These are phyloP conservation scores for Termitomyces sp. DNA, from an alignment of 768 basidiomycete species.

Conservation along the genomic window DNA sequence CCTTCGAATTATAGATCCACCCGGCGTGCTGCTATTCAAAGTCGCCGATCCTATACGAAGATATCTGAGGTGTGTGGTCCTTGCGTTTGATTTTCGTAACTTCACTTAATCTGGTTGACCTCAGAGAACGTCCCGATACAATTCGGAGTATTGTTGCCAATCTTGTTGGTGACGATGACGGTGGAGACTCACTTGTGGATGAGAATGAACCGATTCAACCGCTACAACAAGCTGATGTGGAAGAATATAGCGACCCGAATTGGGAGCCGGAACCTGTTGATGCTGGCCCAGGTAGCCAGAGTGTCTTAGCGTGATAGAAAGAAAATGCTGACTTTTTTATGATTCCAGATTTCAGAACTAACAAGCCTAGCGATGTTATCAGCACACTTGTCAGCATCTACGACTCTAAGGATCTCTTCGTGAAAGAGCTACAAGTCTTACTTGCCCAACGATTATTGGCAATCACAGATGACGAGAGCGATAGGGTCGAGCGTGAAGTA, in stretches of 20 bases:
- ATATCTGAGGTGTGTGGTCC: conserved; percentile 67
- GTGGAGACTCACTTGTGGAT: conserved; percentile 78
- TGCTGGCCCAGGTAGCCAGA: conserved; percentile 79
- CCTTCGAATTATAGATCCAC: conserved; percentile 86
- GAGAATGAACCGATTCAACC: conserved; percentile 81
- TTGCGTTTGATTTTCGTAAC: not conserved
- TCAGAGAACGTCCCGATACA: conserved; percentile 84
- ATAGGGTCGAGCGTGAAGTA: conserved; percentile 73
- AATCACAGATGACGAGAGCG: conserved; percentile 76
- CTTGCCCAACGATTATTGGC: conserved; percentile 84
- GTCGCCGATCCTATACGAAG: conserved; percentile 90
- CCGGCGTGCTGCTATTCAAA: conserved; percentile 88
- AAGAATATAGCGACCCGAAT: conserved; percentile 87
- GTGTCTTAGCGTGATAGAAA: conserved; percentile 12
- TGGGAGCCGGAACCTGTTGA: conserved; percentile 98
- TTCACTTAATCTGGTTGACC: not conserved
- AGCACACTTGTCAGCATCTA: conserved; percentile 97
- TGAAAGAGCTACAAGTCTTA: conserved; percentile 91
- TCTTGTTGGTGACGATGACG: conserved; percentile 82
- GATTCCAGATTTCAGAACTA: conserved; percentile 78
- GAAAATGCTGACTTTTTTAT: not conserved
- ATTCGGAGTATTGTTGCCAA: conserved; percentile 92
- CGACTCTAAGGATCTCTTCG: conserved; percentile 93
- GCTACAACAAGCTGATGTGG: conserved; percentile 69
- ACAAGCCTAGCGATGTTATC: conserved; percentile 89